Evolutionary conservation across 805 yeast genomes (phyloP).

Genomic region (Kazachstania taianensis): DNA sequence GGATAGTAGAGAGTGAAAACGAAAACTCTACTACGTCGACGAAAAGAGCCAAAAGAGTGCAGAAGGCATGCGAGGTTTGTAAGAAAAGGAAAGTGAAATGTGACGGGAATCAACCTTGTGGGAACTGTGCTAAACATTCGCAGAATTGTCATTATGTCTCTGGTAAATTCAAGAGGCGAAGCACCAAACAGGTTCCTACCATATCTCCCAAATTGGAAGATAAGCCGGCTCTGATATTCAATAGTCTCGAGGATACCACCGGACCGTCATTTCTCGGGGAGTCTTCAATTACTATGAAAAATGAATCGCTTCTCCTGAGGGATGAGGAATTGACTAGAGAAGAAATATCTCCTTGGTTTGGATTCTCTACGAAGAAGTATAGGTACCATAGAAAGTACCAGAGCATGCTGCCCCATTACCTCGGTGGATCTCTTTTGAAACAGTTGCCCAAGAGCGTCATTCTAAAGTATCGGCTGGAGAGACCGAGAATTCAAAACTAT

Average conservation of each 20-base stretch:
- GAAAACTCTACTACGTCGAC: neutral
- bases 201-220: too few species aligned
- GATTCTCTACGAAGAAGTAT: constrained; percentile 35
- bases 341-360: constrained; percentile 18
- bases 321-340: neutral
- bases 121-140: constrained; percentile 11
- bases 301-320: neutral
- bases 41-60: neutral
- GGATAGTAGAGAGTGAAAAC: too few species aligned
- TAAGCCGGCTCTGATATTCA: too few species aligned
- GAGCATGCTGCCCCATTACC: constrained; percentile 31
- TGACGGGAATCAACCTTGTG: constrained; percentile 18
- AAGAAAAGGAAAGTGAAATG: constrained; percentile 21
- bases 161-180: neutral
- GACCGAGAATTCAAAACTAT: constrained; percentile 51
- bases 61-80: constrained; percentile 16
- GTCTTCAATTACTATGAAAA: neutral
- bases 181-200: too few species aligned
- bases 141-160: constrained; percentile 9
- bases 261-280: neutral
- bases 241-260: too few species aligned
- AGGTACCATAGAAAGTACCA: constrained; percentile 40
- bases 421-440: constrained; percentile 30
- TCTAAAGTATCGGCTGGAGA: constrained; percentile 25
- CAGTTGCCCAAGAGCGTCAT: constrained; percentile 29